These are phyloP conservation scores for Mortierella sp. DNA, from an alignment of 371 early-diverging fungal genomes.

Conservation along the genomic window DNA sequence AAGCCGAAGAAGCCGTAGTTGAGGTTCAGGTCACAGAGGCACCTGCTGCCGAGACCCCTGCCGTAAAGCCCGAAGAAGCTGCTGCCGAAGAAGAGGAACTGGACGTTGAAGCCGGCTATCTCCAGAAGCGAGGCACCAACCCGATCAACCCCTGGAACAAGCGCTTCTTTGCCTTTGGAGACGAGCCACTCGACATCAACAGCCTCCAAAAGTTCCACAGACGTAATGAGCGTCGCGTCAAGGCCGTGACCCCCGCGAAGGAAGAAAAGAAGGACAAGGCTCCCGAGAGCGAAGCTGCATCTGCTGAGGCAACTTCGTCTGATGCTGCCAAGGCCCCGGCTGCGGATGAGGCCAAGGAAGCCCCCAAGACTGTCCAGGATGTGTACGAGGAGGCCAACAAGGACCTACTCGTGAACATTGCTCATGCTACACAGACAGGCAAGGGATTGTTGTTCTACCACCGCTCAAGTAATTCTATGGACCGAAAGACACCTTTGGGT, in stretches of 20 bases:
- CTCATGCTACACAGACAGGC: conserved; percentile 56
- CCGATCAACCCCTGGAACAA: conserved; percentile 59
- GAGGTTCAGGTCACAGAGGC: conserved; percentile 23
- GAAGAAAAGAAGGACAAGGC: conserved; percentile 4
- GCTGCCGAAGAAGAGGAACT: conserved; percentile 42
- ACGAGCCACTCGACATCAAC: conserved; percentile 44
- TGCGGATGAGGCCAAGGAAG: conserved; percentile 15
- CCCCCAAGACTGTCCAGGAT: conserved; percentile 36
- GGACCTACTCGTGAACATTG: conserved; percentile 54
- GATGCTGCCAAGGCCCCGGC: conserved; percentile 46
- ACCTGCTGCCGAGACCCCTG: conserved; percentile 15
- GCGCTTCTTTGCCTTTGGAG: conserved; percentile 55
- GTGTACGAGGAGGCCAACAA: conserved; percentile 54
- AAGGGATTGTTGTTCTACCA: conserved; percentile 55
- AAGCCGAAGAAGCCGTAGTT: conserved; percentile 22
- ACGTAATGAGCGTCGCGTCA: conserved; percentile 53
- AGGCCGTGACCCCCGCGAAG: conserved; percentile 24
- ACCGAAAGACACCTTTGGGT: conserved; percentile 50
- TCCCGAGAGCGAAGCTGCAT: conserved; percentile 14
- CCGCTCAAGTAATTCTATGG: conserved; percentile 52
- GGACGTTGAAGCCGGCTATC: conserved; percentile 50
- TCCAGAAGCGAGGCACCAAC: conserved; percentile 54
- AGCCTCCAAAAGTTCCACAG: conserved; percentile 55
- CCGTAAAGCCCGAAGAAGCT: conserved; percentile 22
- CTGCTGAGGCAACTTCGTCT: conserved; percentile 13